Percentiles rank a stretch among this genome's conserved stretches.
These are phyloP conservation scores for Coemansia aciculifera DNA, from an alignment of 192 early-diverging fungal species.

Conservation along the genomic window DNA sequence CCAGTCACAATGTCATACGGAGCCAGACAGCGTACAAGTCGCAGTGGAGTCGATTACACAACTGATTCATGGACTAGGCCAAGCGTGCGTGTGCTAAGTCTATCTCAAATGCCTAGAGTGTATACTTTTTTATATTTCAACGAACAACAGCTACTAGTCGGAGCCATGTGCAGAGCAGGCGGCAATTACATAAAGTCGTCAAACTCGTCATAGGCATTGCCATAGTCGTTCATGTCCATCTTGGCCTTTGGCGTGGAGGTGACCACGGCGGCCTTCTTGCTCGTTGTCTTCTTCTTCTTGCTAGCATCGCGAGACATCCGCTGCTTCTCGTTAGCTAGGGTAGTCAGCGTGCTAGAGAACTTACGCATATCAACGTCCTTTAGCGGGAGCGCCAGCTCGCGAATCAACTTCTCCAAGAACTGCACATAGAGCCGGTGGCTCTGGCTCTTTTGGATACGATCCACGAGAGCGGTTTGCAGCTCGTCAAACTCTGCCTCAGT, in stretches of 20 bases:
- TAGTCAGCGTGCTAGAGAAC: slow-evolving; percentile 60
- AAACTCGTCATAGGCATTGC: slow-evolving; percentile 56
- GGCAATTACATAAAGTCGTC: slow-evolving; percentile 62
- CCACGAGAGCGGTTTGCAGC: slow-evolving; percentile 62
- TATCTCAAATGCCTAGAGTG: background rate
- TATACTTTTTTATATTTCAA: background rate
- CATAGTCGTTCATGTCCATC: slow-evolving; percentile 58
- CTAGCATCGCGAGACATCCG: slow-evolving; percentile 59
- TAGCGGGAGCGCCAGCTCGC: slow-evolving; percentile 61
- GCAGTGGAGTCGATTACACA: slow-evolving; percentile 9
- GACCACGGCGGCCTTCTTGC: slow-evolving; percentile 51
- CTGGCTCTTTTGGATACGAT: slow-evolving; percentile 59
- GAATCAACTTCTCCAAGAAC: slow-evolving; percentile 68
- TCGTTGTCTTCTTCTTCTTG: slow-evolving; percentile 72
- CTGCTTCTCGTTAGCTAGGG: slow-evolving; percentile 77
- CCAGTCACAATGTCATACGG: background rate
- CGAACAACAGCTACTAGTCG: background rate
- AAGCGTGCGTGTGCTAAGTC: slow-evolving; percentile 9
- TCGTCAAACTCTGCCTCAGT: slow-evolving; percentile 70
- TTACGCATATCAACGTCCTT: slow-evolving; percentile 69
- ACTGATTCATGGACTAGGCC: slow-evolving; percentile 15
- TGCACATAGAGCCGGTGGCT: slow-evolving; percentile 42
- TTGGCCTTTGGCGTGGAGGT: slow-evolving; percentile 23
- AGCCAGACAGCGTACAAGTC: background rate
- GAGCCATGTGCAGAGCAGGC: background rate